Conservation (phyloP, 2,329 filamentous ascomycete genomes). For the Fusarium floridanum region DNA sequence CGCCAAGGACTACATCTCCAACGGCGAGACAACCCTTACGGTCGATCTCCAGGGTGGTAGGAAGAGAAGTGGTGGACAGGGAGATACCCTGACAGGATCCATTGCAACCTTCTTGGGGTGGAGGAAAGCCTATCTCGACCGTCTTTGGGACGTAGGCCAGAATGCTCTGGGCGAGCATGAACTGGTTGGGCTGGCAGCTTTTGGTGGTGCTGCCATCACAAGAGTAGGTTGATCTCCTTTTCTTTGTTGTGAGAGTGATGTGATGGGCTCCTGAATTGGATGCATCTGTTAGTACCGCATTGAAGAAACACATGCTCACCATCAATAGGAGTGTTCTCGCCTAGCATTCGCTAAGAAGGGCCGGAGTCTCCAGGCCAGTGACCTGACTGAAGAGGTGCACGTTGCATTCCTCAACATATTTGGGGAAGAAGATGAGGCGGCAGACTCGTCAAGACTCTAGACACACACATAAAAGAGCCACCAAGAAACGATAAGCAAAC, state of each 20-base stretch:
- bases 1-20: slow-evolving; percentile 82
- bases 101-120: slow-evolving; percentile 91
- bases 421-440: slow-evolving; percentile 72
- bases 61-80: slow-evolving; percentile 94
- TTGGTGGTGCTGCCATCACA: slow-evolving; percentile 88
- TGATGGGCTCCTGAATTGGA: neutral
- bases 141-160: slow-evolving; percentile 75
- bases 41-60: slow-evolving; percentile 84
- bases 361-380: slow-evolving; percentile 89
- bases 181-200: slow-evolving; percentile 83
- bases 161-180: slow-evolving; percentile 64
- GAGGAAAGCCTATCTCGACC: slow-evolving; percentile 87
- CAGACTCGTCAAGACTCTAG: slow-evolving; percentile 51
- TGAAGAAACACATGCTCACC: slow-evolving; percentile 29
- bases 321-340: slow-evolving; percentile 78
- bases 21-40: slow-evolving; percentile 80
- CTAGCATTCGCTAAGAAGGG: slow-evolving; percentile 89
- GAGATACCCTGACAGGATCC: slow-evolving; percentile 92
- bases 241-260: neutral
- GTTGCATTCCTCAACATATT: slow-evolving; percentile 83
- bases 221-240: slow-evolving; percentile 66
- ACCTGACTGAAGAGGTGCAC: slow-evolving; percentile 92
- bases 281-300: neutral
- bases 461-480: neutral
- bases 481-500: slow-evolving; percentile 10